These are phyloP conservation scores for Eremomyces bilateralis DNA, from an alignment of 495 filamentous ascomycete species.

Conservation along the genomic window DNA sequence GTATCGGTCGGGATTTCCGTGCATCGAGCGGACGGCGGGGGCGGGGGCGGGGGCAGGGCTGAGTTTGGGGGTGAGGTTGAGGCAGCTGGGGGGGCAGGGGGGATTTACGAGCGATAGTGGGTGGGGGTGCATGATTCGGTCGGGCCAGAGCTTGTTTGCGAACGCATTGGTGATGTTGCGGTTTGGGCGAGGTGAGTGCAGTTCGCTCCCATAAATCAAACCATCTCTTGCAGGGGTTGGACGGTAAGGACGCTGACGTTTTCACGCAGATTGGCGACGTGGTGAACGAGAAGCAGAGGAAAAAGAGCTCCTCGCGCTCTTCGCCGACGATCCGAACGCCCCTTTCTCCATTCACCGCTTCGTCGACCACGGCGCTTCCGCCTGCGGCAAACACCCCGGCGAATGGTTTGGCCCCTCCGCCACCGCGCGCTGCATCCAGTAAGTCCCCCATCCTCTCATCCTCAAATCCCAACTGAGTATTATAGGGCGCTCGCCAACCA, in stretches of 20 bases:
- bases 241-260: conserved; percentile 8
- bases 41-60: conserved; percentile 45
- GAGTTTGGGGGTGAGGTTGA: conserved; percentile 67
- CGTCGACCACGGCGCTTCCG: conserved; percentile 65
- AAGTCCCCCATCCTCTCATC: conserved; percentile 17
- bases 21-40: conserved; percentile 60
- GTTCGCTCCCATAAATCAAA: no score
- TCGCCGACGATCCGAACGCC: conserved; percentile 69
- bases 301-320: conserved; percentile 51
- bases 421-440: conserved; percentile 91
- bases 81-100: conserved; percentile 51
- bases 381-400: conserved; percentile 84
- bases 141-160: conserved; percentile 79
- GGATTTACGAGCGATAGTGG: conserved; percentile 89
- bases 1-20: conserved; percentile 70
- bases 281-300: conserved; percentile 37
- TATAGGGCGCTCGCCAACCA: conserved; percentile 47
- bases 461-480: conserved; percentile 1
- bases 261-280: conserved; percentile 52
- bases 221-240: conserved; percentile 6
- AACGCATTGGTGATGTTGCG: conserved; percentile 53
- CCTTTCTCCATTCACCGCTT: conserved; percentile 94
- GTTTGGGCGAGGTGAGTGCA: conserved; percentile 75
- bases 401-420: conserved; percentile 99
- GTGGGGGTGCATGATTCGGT: conserved; percentile 98